Conservation (phyloP, 2,329 filamentous ascomycete species). For the Verticillium longisporum region DNA sequence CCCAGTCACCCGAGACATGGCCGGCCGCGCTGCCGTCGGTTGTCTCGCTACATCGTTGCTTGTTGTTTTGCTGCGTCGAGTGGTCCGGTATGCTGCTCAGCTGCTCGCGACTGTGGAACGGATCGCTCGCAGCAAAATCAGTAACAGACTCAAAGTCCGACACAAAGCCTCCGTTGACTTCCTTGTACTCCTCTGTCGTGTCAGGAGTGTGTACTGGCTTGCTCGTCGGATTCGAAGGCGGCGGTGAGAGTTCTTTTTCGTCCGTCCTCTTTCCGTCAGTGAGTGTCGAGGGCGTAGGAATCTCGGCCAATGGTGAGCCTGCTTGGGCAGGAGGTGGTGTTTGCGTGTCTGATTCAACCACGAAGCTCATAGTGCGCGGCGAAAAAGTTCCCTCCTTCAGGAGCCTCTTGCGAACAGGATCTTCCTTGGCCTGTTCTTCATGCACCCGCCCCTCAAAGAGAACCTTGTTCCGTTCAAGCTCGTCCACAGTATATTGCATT, state of each 20-base stretch:
- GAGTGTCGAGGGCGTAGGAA: slow-evolving; percentile 8
- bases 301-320: slow-evolving; percentile 7
- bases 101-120: slow-evolving; percentile 31
- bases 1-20: slow-evolving; percentile 51
- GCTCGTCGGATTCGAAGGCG: slow-evolving; percentile 19
- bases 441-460: slow-evolving; percentile 66
- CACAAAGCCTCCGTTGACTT: slow-evolving; percentile 28
- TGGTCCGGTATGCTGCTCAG: slow-evolving; percentile 24
- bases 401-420: slow-evolving; percentile 25
- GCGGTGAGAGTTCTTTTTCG: slow-evolving; percentile 17
- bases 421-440: slow-evolving; percentile 49
- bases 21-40: slow-evolving; percentile 53
- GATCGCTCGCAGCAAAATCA: slow-evolving; percentile 42
- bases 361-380: slow-evolving; percentile 36
- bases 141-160: slow-evolving; percentile 38
- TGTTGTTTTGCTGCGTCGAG: slow-evolving; percentile 33
- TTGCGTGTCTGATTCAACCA: slow-evolving; percentile 12
- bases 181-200: slow-evolving; percentile 28
- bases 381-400: slow-evolving; percentile 35
- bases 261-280: slow-evolving; percentile 15
- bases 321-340: slow-evolving; percentile 7
- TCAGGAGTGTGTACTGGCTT: slow-evolving; percentile 23
- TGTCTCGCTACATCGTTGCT: slow-evolving; percentile 54
- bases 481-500: slow-evolving; percentile 76
- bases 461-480: slow-evolving; percentile 69